Evolutionary conservation across 2,329 filamentous ascomycete genomes (phyloP), one percentile per base, ranked within the genome.

Genomic region (Arthrobotrys sinensis): DNA sequence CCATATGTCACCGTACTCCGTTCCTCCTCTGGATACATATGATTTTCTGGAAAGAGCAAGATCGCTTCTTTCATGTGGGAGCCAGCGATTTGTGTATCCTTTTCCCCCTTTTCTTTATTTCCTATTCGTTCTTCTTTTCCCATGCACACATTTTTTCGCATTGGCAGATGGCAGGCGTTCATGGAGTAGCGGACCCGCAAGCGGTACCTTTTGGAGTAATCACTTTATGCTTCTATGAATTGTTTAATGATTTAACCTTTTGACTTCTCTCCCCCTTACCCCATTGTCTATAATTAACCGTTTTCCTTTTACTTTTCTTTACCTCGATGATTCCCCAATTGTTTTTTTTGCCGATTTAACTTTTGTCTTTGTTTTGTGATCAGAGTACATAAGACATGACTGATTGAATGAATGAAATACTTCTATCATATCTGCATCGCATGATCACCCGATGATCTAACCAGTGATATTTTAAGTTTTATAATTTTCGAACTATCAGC

Each of bases 321-420:
- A 32, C 1, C 57, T n/a, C 40, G 11, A 43, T 43, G 48, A 40
- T 67, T 66, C 48, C 62, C 46, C 38, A 16, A 45, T 28, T 32
- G 48, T 21, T 43, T 57, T 38, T 38, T 24, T 21, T 21, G 4
- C 19, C 16, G 5, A 4, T 8, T 16, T 21, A 53, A 36, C 46
- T 63, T 38, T 19, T 52, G 63, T 67, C 55, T 32, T 4, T 76
- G 72, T 76, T 76, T 76, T 76, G 72, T 76, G 72, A 76, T 76
- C 72, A 11, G 50, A 69, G 72, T 76, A 76, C 72, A 76, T 70
- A 76, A 69, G 72, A 70, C 65, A 76, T 70, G 72, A 76, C 72
- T 76, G 65, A 76, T 69, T 76, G 72, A 76, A 57, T 70, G 72
- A 70, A 76, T 76, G 72, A 65, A 53, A 76, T 53, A 48, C 55